Evolutionary conservation across 1,139 yeast species (phyloP).

Genomic region (Candida neerlandica): DNA sequence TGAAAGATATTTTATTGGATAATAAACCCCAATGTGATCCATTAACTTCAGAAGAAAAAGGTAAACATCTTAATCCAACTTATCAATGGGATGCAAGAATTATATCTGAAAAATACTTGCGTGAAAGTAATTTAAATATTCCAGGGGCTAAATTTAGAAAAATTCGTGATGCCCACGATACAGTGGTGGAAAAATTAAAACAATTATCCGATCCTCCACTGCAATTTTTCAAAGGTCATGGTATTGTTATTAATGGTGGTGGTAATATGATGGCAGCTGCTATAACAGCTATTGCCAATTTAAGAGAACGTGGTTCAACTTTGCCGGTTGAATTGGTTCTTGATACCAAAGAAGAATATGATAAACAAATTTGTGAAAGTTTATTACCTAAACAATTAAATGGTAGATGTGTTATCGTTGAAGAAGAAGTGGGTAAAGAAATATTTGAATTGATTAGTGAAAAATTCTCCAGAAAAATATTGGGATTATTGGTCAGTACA

Average conservation of each 20-base stretch:
- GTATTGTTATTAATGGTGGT: conserved; percentile 39
- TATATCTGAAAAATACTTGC: conserved; percentile 18
- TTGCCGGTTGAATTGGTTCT: conserved; percentile 41
- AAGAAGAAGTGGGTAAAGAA: conserved; percentile 28
- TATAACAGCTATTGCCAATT: conserved; percentile 32
- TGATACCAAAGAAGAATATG: conserved; percentile 27
- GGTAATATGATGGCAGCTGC: conserved; percentile 32
- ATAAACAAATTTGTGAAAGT: conserved; percentile 32
- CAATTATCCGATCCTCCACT: conserved; percentile 27
- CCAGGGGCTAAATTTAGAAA: conserved; percentile 23
- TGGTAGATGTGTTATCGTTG: conserved; percentile 35
- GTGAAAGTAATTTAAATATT: conserved; percentile 14
- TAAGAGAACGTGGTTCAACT: conserved; percentile 35
- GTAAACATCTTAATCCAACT: conserved; percentile 22
- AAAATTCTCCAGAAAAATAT: conserved; percentile 32
- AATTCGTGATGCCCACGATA: conserved; percentile 28
- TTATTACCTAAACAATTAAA: conserved; percentile 30
- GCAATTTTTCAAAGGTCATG: conserved; percentile 32
- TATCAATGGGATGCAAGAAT: conserved; percentile 23
- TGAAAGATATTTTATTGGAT: conserved; percentile 20
- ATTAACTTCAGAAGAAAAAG: conserved; percentile 25
- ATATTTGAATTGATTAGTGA: conserved; percentile 21
- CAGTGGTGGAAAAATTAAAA: conserved; percentile 26
- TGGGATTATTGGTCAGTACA: conserved; percentile 36
- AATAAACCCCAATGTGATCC: conserved; percentile 25